phyloP scores from a whole-genome alignment of 768 basidiomycete genomes.

The Amanita rubescens region DNA sequence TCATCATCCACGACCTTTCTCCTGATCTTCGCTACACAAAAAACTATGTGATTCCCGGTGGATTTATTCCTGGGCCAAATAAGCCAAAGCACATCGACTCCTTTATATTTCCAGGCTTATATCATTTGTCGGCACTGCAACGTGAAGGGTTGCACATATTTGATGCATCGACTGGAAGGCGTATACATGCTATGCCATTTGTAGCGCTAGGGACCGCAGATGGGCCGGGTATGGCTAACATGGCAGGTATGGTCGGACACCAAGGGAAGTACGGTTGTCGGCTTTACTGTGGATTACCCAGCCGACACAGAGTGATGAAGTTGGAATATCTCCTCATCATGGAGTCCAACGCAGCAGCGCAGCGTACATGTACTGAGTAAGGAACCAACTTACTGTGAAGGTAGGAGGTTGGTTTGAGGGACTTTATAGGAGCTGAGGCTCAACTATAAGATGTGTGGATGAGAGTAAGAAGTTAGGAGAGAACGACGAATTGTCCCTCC shows the following conservation, averaged over 20 bases:
- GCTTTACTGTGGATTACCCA: slow-evolving; percentile 22
- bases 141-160: background rate
- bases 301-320: no score
- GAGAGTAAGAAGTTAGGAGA: no score
- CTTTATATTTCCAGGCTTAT: slow-evolving; percentile 14
- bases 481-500: no score
- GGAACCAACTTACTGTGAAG: no score
- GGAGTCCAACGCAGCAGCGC: no score
- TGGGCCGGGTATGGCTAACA: slow-evolving; percentile 19
- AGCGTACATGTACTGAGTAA: no score
- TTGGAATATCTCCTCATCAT: no score
- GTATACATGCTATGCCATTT: background rate
- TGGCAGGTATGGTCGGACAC: slow-evolving; percentile 27
- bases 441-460: no score
- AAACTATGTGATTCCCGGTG: slow-evolving; percentile 17
- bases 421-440: no score
- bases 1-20: slow-evolving; percentile 25
- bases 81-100: slow-evolving; percentile 21
- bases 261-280: slow-evolving; percentile 27
- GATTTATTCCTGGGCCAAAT: slow-evolving; percentile 24
- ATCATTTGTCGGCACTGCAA: background rate
- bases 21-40: slow-evolving; percentile 21
- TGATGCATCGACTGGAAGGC: background rate
- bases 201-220: slow-evolving; percentile 26
- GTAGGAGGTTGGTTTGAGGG: no score